A percentile compares a stretch with the other conserved stretches of the same genome.
Conservation (phyloP, 2,329 filamentous ascomycete species). For the Alternaria viburni region DNA sequence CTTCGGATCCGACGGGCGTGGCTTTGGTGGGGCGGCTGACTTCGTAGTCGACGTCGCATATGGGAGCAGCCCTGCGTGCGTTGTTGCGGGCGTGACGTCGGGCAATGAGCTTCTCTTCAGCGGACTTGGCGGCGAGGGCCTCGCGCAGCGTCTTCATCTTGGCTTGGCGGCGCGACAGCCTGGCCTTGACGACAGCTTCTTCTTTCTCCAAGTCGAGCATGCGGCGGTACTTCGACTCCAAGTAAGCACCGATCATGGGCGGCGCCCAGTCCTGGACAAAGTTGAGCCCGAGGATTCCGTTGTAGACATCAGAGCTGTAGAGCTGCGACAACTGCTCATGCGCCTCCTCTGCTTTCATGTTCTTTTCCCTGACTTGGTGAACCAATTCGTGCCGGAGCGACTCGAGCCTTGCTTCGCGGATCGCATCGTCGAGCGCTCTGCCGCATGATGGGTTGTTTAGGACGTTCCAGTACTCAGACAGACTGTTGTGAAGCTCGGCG, state of each 20-base stretch:
- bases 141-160: not conserved
- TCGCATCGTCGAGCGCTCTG: conserved; percentile 33
- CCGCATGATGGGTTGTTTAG: conserved; percentile 34
- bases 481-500: conserved; percentile 15
- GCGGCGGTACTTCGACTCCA: conserved; percentile 36
- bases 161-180: conserved; percentile 9
- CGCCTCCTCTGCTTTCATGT: conserved; percentile 18
- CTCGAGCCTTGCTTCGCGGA: conserved; percentile 27
- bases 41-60: not conserved
- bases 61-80: not conserved
- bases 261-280: conserved; percentile 32
- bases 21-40: not conserved
- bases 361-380: conserved; percentile 10
- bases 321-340: conserved; percentile 23
- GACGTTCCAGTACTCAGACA: conserved; percentile 29
- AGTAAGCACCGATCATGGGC: conserved; percentile 31
- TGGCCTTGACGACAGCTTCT: conserved; percentile 9
- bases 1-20: not conserved
- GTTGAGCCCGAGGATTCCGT: conserved; percentile 23
- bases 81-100: not conserved
- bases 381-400: conserved; percentile 25
- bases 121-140: not conserved
- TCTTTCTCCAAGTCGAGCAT: conserved; percentile 30
- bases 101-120: not conserved
- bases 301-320: conserved; percentile 17